Base-by-base conservation (phyloP, 352 stramenopile genomes). In the Globisporangium emineosum region DNA sequence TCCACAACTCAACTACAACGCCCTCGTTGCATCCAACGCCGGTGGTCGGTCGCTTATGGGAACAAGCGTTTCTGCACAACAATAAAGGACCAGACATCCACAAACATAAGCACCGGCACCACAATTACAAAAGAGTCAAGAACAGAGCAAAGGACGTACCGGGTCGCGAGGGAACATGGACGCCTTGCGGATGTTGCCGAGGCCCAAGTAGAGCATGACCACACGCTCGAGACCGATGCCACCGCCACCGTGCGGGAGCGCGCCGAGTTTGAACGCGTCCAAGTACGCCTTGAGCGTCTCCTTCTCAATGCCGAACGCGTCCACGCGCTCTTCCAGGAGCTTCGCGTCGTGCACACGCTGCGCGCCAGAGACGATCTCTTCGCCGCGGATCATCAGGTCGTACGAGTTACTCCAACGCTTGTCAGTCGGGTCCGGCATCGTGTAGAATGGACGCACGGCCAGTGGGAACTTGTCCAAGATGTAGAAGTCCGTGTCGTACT, bases 381-480 rank as follows among this genome's bases (percentile, higher is more conserved):
- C 96, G 23, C 97, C 98, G 64, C 98, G 96, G 71, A 99, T 99
- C 83, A 99, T 99, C 65, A 99, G 97, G 80, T 99, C 98, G 73
- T 99, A 99, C 76, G 87, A 98, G 82, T 99, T 99, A 73, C 93
- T 88, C 86, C 93, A 90, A 65, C 78, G 77, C 75, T 88, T 80
- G 86, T 99, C 92, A 27, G 92, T 90, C 54, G 97, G 96, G 81
- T 98, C 93, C 12, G 97, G 97, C 98, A 99, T 99, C 55, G 97
- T 99, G 88, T 99, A 99, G 80, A 99, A 99, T 61, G 98, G 97
- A 76, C 98, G 91, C 67, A 99, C 96, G 27, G 86, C 72, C n/a
- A 99, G 73, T 33, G 98, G 98, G 85, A 99, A 99, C 86, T 99
- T 99, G 91, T 99, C 97, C 77, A 99, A 93, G 62, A 99, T 99